phyloP scores from a whole-genome alignment of 805 yeast species.

The Candida michaelii region DNA sequence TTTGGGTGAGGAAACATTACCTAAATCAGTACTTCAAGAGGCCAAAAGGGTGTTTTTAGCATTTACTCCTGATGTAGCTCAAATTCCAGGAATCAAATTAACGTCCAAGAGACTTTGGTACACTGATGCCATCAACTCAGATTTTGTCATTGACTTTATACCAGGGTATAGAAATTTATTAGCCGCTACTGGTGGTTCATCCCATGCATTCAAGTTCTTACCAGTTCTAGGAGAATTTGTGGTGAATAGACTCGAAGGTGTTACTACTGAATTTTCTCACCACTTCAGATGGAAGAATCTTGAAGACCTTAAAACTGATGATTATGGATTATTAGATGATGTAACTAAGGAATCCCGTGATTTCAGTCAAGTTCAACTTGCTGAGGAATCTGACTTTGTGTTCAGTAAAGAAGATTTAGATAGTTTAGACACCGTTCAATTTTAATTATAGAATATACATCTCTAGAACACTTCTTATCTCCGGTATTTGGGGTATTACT shows the following conservation, averaged over 20 bases:
- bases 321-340: conserved; percentile 7
- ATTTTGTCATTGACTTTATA: conserved; percentile 32
- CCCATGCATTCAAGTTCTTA: conserved; percentile 38
- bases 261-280: conserved; percentile 6
- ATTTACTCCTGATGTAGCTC: conserved; percentile 3
- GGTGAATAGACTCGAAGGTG: conserved; percentile 6
- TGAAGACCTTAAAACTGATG: conserved; percentile 4
- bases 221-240: conserved; percentile 27
- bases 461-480: no score
- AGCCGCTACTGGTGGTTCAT: conserved; percentile 38
- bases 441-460: no score
- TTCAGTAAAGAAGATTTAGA: conserved; percentile 4
- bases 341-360: conserved; percentile 1
- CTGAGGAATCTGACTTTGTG: neutral
- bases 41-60: conserved; percentile 2
- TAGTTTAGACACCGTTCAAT: neutral
- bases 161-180: conserved; percentile 28
- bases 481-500: no score
- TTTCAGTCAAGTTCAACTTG: neutral
- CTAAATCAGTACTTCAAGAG: conserved; percentile 6
- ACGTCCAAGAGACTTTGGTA: conserved; percentile 10
- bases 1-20: conserved; percentile 4
- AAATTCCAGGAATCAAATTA: conserved; percentile 1
- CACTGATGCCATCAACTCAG: conserved; percentile 21
- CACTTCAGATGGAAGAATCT: conserved; percentile 10